Conservation (phyloP, 2,329 filamentous ascomycete species). For the Aspergillus ruber region DNA sequence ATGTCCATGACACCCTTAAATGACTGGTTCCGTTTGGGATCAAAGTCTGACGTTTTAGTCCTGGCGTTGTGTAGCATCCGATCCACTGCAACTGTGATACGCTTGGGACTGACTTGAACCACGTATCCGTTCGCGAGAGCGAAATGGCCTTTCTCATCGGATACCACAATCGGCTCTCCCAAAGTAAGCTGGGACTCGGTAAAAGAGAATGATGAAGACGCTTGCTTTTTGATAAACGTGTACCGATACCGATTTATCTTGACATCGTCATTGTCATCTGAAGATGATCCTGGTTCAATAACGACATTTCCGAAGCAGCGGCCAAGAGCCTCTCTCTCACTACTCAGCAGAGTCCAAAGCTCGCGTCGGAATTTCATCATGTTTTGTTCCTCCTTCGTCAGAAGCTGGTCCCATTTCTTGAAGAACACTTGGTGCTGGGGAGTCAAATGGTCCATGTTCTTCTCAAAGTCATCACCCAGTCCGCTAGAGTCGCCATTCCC, state of each 20-base stretch:
- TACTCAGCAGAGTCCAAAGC: constrained; percentile 91
- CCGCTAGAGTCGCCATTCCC: constrained; percentile 76
- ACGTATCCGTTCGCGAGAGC: constrained; percentile 90
- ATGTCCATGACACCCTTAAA: constrained; percentile 93
- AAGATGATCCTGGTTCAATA: constrained; percentile 69
- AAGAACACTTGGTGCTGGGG: constrained; percentile 75
- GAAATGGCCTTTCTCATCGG: constrained; percentile 91
- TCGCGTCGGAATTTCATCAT: constrained; percentile 80
- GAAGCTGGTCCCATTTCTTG: constrained; percentile 83
- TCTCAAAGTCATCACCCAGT: constrained; percentile 73
- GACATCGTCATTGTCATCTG: constrained; percentile 60
- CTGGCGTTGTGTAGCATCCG: constrained; percentile 81
- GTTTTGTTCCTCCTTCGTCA: constrained; percentile 92
- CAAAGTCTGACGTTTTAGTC: constrained; percentile 67
- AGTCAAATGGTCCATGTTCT: constrained; percentile 71
- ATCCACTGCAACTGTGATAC: constrained; percentile 85
- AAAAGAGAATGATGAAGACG: constrained; percentile 66
- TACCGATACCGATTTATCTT: constrained; percentile 93
- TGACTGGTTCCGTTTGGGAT: constrained; percentile 69
- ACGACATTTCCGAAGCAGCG: constrained; percentile 85
- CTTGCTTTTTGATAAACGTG: constrained; percentile 67
- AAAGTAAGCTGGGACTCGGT: constrained; percentile 79
- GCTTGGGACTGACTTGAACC: constrained; percentile 64
- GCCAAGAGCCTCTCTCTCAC: constrained; percentile 77
- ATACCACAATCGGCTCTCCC: constrained; percentile 92